Base-by-base conservation (phyloP, 805 yeast genomes). In the Suhomyces pyralidae region DNA sequence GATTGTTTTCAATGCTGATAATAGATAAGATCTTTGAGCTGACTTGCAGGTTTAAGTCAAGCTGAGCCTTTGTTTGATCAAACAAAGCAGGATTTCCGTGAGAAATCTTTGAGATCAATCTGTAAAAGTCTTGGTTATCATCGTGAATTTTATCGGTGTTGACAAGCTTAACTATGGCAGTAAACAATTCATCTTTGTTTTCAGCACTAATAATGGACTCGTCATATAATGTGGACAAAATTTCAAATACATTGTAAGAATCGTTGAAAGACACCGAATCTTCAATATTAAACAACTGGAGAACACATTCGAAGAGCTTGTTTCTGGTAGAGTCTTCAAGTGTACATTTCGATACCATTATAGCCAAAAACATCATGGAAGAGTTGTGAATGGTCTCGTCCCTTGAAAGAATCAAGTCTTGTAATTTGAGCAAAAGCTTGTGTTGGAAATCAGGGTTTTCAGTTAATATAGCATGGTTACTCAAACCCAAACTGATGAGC, bases 21-120 rank as follows among this genome's bases (percentile, higher is more conserved):
- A 64, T 59, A 2, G 76, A 68, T 53, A 73, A 58, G 9, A 69
- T 61, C 43, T 62, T 69, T 12, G 76, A 69, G 50, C 67, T 64
- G 14, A 65, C 59, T 44, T 61, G 59, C 26, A 61, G 55, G 15
- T 55, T 57, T 28, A 57, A 52, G 44, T 63, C 55, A 12, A 69
- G 59, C 14, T 51, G 42, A 9, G 44, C 17, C 51, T 49, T 45
- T 17, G 50, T 46, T 5, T 20, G 25, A 2, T 44, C 42, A 42
- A 55, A 61, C 12, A 57, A 34, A 10, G 20, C 50, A 3, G 56
- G 55, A n/a, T 46, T 15, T 8, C 46, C 50, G 3, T 40, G 42
- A 7, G 54, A 32, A 12, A 53, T 45, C 15, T 46, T 36, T 7
- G 38, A 17, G 12, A 56, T 45, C 40, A 56, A 51, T 4, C 45